Conservation (phyloP, 139 green algal genomes). For the Chlamydomonas schloesseri region DNA sequence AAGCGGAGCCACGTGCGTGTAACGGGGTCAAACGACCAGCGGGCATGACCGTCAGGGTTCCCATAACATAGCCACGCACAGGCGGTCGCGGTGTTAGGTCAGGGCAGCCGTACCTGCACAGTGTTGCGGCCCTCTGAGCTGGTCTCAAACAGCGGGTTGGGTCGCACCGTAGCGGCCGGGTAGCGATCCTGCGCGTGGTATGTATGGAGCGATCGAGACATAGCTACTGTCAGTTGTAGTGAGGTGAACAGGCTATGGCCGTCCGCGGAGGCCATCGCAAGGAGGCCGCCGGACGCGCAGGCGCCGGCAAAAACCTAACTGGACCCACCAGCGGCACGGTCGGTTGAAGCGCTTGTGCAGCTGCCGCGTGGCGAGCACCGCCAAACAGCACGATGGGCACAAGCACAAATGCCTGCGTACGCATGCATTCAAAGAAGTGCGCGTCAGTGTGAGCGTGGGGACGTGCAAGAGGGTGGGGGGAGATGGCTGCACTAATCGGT, state of each 20-base stretch:
- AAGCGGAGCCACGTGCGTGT: not conserved
- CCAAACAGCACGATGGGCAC: not conserved
- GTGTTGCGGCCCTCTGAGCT: not conserved
- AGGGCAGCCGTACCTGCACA: not conserved
- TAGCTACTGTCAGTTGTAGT: too few relatives aligned
- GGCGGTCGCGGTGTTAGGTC: too few relatives aligned
- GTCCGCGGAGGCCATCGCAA: too few relatives aligned
- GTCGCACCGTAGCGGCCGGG: not conserved
- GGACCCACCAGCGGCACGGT: not conserved
- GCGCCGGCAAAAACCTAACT: too few relatives aligned
- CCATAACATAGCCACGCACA: too few relatives aligned
- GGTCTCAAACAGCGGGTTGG: slow-evolving; percentile 27
- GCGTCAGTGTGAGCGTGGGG: not conserved
- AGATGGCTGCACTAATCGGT: too few relatives aligned
- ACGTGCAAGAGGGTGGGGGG: too few relatives aligned
- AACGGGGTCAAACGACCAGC: too few relatives aligned
- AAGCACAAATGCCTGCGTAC: slow-evolving; percentile 21
- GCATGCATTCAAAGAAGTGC: not conserved
- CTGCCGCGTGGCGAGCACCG: not conserved
- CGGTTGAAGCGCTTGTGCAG: not conserved
- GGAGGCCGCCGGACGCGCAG: too few relatives aligned
- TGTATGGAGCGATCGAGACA: too few relatives aligned
- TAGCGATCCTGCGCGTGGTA: slow-evolving; percentile 1
- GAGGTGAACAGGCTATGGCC: too few relatives aligned
- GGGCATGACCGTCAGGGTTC: too few relatives aligned